These are phyloP conservation scores for Phaffia rhodozyma DNA, from an alignment of 1,284 basidiomycete genomes.

Conservation along the genomic window DNA sequence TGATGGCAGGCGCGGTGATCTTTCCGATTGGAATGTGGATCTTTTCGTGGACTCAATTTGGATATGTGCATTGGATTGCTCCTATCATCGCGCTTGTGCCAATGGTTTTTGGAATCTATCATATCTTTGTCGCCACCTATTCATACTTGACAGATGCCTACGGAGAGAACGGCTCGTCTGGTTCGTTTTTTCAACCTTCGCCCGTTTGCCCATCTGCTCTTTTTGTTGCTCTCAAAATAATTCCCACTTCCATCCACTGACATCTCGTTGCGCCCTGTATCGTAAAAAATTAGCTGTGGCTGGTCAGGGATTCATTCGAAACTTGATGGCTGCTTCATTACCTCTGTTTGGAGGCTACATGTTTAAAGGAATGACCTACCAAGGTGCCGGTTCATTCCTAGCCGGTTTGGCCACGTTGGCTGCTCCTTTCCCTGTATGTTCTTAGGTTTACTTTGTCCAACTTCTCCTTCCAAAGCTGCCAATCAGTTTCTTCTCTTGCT, in stretches of 20 bases:
- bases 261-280: neutral
- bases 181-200: neutral
- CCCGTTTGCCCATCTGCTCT: neutral
- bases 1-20: constrained; percentile 5
- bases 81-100: constrained; percentile 22
- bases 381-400: constrained; percentile 1
- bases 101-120: constrained; percentile 23
- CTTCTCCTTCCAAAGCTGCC: constrained; percentile 3
- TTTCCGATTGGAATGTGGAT: constrained; percentile 21
- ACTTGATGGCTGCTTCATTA: constrained; percentile 8
- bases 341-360: constrained; percentile 10
- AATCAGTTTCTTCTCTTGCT: neutral
- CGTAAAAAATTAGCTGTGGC: too few relatives aligned
- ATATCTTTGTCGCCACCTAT: constrained; percentile 22
- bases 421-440: neutral
- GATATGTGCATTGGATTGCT: constrained; percentile 21
- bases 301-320: neutral
- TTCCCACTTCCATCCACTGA: neutral
- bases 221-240: neutral
- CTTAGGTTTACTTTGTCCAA: neutral
- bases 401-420: neutral
- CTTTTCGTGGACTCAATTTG: constrained; percentile 26
- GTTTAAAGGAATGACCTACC: constrained; percentile 12
- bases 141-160: constrained; percentile 24
- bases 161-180: constrained; percentile 20